Percentiles rank a stretch among this genome's conserved stretches.
These are phyloP conservation scores for Candida neerlandica DNA, from an alignment of 1,139 yeast species.

Conservation along the genomic window DNA sequence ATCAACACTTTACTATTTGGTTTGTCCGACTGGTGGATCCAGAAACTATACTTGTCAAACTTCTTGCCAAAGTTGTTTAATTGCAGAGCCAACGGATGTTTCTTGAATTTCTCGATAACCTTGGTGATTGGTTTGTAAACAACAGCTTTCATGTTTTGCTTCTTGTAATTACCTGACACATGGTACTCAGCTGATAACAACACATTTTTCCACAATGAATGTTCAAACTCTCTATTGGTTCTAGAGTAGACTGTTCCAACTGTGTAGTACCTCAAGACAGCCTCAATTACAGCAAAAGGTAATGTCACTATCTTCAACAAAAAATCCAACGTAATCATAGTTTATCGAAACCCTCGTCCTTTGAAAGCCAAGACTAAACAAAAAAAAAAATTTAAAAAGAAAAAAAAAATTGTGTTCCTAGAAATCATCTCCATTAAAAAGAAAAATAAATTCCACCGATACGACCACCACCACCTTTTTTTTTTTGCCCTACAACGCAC, in stretches of 20 bases:
- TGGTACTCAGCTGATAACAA: conserved; percentile 30
- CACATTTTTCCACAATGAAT: conserved; percentile 33
- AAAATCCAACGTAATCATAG: conserved; percentile 15
- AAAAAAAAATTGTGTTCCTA: too few species aligned
- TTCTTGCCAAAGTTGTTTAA: conserved; percentile 28
- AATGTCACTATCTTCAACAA: conserved; percentile 15
- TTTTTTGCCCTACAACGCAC: too few species aligned
- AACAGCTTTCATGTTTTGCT: conserved; percentile 16
- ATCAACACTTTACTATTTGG: conserved; percentile 17
- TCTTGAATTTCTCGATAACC: conserved; percentile 11
- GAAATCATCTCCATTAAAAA: too few species aligned
- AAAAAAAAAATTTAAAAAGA: too few species aligned
- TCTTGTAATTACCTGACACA: conserved; percentile 24
- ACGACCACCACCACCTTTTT: too few species aligned
- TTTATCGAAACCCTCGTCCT: background rate
- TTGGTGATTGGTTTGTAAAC: conserved; percentile 16
- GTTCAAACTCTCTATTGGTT: conserved; percentile 32
- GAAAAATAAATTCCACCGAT: too few species aligned
- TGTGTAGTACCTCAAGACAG: conserved; percentile 31
- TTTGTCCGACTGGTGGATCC: conserved; percentile 20
- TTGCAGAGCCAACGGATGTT: conserved; percentile 15
- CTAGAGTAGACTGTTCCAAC: conserved; percentile 33
- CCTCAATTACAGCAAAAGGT: conserved; percentile 24
- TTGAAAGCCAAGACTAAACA: background rate
- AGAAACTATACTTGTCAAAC: conserved; percentile 29